A percentile compares a stretch with the other conserved stretches of the same genome.
phyloP scores from a whole-genome alignment of 2,329 filamentous ascomycete species.

The Stachybotrys echinatus region DNA sequence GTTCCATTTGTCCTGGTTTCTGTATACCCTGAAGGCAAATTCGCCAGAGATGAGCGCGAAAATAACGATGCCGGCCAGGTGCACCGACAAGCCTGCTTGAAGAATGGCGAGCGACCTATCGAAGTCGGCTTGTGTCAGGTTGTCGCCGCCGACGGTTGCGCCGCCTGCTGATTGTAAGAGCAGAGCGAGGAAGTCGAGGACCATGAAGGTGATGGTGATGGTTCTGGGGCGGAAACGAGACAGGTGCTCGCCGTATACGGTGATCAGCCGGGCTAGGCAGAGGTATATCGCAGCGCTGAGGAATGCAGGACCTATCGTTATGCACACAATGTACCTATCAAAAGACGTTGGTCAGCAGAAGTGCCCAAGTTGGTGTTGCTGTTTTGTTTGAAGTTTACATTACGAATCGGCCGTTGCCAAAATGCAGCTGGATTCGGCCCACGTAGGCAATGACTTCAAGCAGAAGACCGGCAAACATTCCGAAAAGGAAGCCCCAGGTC shows the following conservation, averaged over 20 bases:
- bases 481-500: slow-evolving; percentile 33
- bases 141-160: slow-evolving; percentile 22
- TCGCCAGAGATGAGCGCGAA: background rate
- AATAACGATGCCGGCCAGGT: background rate
- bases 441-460: slow-evolving; percentile 55
- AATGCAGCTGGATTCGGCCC: slow-evolving; percentile 51
- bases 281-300: slow-evolving; percentile 59
- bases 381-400: slow-evolving; percentile 39
- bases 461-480: slow-evolving; percentile 46
- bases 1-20: background rate
- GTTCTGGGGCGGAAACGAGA: slow-evolving; percentile 24
- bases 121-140: slow-evolving; percentile 1
- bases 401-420: slow-evolving; percentile 46
- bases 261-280: slow-evolving; percentile 43
- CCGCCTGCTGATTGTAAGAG: slow-evolving; percentile 45
- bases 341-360: background rate
- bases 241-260: slow-evolving; percentile 32
- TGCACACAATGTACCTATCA: slow-evolving; percentile 29
- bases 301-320: slow-evolving; percentile 61
- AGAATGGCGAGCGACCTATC: background rate
- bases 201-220: slow-evolving; percentile 33
- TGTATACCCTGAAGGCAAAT: background rate
- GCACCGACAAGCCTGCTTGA: background rate
- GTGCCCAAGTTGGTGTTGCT: background rate
- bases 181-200: slow-evolving; percentile 44